Base-by-base conservation (phyloP, 139 green algal genomes). In the Tetratostichococcus sp. region DNA sequence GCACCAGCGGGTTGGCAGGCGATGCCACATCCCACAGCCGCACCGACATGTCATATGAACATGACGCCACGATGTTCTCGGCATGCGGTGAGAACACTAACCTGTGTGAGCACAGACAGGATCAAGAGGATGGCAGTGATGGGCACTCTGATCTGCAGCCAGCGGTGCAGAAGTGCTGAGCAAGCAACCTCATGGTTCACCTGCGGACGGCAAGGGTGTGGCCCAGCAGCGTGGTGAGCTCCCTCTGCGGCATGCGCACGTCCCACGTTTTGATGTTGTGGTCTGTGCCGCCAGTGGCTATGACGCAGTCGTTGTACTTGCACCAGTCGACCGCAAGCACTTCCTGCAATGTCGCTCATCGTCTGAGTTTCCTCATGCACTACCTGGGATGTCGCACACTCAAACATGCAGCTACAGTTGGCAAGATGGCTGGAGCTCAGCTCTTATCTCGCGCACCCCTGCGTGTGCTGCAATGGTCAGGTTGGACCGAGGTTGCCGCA, bases 261-360 rank as follows among this genome's bases (percentile, higher is more conserved):
- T 97, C 93, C 91, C 90, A 97, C 14, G 94, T 67, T 76, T 92
- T 91, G 42, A 99, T 96, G 35, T 65, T 91, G 86, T 97, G 97
- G 84, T 99, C 96, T 35, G 98, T 94, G 6, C 83, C 94, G 4
- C 89, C 96, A 0, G 92, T 96, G 43, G 92, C 93, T 0, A 97
- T 82, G 4, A 97, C 65, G 85, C 89, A 97, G 77, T 98, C 96
- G 73, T 97, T 95, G 89, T 99, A 99, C 86, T 97, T 97, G 90
- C 91, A 96, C 93, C 93, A 97, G 79, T 97, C 93, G 1, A 86
- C 88, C 4, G 85, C 79, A 59, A 97, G 85, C 26, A 95, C 80
- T 79, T 98, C 94, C 25, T 78, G 74, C 26, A 67, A n/a, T n/a
- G n/a, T n/a, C n/a, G n/a, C n/a, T n/a, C n/a, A n/a, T n/a, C n/a